Evolutionary conservation across 169 alveolate genomes (phyloP).

Genomic region (Babesia ovata): DNA sequence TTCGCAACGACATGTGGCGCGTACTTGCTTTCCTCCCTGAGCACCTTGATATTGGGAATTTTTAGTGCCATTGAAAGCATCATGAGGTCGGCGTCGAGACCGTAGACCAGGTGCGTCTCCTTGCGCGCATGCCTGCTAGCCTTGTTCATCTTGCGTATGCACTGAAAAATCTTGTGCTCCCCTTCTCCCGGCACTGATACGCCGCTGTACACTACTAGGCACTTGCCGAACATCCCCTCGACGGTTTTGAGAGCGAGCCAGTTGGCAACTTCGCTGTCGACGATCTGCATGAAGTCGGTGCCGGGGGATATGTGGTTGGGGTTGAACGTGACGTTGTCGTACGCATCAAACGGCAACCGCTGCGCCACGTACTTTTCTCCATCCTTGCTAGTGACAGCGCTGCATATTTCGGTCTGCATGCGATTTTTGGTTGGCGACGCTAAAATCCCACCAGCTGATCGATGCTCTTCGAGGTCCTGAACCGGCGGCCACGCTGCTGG

Average conservation of each 20-base stretch:
- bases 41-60: conserved; percentile 45
- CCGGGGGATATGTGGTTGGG: conserved; percentile 98
- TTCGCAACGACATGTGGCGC: conserved; percentile 63
- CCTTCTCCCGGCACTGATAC: conserved; percentile 99
- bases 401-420: conserved; percentile 63
- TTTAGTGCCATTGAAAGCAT: conserved; percentile 56
- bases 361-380: conserved; percentile 37
- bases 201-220: conserved; percentile 93
- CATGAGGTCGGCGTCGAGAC: conserved; percentile 68
- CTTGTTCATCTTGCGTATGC: conserved; percentile 65
- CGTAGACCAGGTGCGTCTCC: conserved; percentile 60
- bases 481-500: conserved; percentile 96
- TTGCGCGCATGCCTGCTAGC: conserved; percentile 19
- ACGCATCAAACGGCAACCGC: conserved; percentile 85
- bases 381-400: conserved; percentile 48
- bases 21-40: conserved; percentile 56
- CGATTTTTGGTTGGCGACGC: neutral
- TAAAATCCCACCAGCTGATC: conserved; percentile 17
- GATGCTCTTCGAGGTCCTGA: conserved; percentile 66
- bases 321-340: conserved; percentile 62
- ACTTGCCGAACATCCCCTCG: conserved; percentile 68
- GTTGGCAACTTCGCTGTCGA: conserved; percentile 81
- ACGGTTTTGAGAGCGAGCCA: conserved; percentile 64
- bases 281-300: conserved; percentile 91
- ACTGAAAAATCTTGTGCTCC: conserved; percentile 98